Evolutionary conservation across 352 stramenopile genomes (phyloP).

Genomic region (Phytophthora pseudosyringae): DNA sequence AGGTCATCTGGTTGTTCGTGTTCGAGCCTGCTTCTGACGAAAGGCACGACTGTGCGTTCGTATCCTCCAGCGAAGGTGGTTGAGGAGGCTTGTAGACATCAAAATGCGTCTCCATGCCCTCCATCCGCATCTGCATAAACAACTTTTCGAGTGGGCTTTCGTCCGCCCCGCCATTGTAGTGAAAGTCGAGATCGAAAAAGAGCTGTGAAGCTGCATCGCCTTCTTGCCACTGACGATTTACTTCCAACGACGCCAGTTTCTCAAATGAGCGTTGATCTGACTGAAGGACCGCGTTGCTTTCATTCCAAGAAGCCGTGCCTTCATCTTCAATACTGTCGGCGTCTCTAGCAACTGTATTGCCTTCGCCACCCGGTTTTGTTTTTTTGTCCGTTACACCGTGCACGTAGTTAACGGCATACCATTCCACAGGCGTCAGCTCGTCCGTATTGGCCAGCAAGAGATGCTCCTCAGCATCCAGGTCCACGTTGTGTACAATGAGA

Average conservation of each 20-base stretch:
- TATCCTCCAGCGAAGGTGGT: slow-evolving; percentile 13
- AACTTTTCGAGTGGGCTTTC: slow-evolving; percentile 48
- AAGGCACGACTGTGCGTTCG: slow-evolving; percentile 8
- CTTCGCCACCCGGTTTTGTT: slow-evolving; percentile 25
- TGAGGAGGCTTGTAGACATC: slow-evolving; percentile 60
- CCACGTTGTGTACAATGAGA: slow-evolving; percentile 65
- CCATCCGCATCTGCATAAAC: slow-evolving; percentile 55
- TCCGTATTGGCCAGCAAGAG: slow-evolving; percentile 84
- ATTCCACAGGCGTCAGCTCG: slow-evolving; percentile 84
- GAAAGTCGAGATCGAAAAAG: slow-evolving; percentile 41
- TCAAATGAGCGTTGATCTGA: slow-evolving; percentile 55
- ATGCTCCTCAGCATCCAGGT: slow-evolving; percentile 84
- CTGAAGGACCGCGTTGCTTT: slow-evolving; percentile 29
- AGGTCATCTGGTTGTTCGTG: slow-evolving; percentile 51
- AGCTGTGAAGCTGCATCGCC: slow-evolving; percentile 47
- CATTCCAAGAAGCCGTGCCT: slow-evolving; percentile 5
- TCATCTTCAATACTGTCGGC: slow-evolving; percentile 28
- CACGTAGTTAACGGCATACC: slow-evolving; percentile 85
- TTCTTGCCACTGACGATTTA: slow-evolving; percentile 49
- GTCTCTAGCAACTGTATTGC: slow-evolving; percentile 22
- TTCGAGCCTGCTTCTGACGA: slow-evolving; percentile 36
- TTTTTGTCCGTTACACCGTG: slow-evolving; percentile 72
- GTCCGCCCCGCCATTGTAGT: slow-evolving; percentile 8
- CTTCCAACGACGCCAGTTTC: slow-evolving; percentile 39
- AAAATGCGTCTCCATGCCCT: slow-evolving; percentile 65